Conservation (phyloP, 495 filamentous ascomycete species). For the Choiromyces venosus region DNA sequence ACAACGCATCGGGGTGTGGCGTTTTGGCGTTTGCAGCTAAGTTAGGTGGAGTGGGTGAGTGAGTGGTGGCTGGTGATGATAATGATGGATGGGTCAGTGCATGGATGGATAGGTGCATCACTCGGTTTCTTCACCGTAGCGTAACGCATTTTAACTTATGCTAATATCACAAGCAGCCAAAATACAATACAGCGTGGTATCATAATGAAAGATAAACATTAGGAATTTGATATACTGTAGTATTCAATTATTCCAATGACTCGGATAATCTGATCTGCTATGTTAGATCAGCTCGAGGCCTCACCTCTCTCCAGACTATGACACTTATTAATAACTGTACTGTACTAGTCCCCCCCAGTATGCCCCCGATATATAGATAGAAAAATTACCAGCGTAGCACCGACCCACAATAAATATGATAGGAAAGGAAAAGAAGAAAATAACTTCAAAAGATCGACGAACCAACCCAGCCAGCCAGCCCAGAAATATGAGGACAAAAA, state of each 20-base stretch:
- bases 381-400: background rate
- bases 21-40: background rate
- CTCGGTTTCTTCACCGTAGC: background rate
- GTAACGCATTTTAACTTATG: background rate
- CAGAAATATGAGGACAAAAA: background rate
- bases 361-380: background rate
- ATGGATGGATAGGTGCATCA: too few species aligned
- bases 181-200: background rate
- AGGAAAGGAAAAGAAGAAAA: background rate
- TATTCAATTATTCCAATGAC: background rate
- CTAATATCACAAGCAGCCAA: background rate
- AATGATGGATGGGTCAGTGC: too few species aligned
- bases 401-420: conserved; percentile 1
- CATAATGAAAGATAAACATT: background rate
- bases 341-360: background rate
- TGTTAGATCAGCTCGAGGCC: background rate
- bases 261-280: background rate
- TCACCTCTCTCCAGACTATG: background rate
- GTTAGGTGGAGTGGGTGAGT: background rate
- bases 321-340: background rate
- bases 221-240: background rate
- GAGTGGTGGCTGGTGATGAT: too few species aligned
- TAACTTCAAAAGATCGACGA: background rate
- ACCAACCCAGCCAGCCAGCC: conserved; percentile 1
- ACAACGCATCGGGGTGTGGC: background rate